Percentiles rank a stretch among this genome's conserved stretches.
phyloP scores from a whole-genome alignment of 176 grass and related monocot genomes.

The Bothriochloa decipiens region DNA sequence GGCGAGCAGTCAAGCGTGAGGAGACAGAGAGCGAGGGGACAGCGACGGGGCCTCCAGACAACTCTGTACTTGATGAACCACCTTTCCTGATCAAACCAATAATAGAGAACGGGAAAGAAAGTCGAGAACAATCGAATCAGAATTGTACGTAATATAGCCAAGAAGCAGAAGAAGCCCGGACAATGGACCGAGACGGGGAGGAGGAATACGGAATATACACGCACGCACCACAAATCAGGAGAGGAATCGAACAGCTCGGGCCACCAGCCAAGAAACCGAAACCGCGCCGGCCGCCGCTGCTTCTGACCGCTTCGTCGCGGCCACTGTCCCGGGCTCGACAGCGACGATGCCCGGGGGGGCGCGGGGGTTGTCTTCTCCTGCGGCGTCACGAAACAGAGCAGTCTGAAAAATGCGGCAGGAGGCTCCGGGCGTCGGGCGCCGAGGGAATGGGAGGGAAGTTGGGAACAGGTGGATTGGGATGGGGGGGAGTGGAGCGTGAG shows the following conservation, averaged over 20 bases:
- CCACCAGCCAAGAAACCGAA: background rate
- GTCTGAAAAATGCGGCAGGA: background rate
- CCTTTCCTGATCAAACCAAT: conserved; percentile 7
- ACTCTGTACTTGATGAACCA: background rate
- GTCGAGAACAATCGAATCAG: background rate
- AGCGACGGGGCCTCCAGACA: background rate
- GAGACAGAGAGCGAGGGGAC: background rate
- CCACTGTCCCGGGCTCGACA: background rate
- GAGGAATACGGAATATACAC: background rate
- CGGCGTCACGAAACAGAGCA: background rate
- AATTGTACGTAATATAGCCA: background rate
- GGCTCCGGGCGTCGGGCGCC: background rate
- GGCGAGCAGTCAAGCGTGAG: background rate
- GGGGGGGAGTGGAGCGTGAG: background rate
- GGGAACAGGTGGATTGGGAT: background rate
- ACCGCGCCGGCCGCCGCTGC: conserved; percentile 1
- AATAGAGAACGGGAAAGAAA: background rate
- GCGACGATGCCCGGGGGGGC: background rate
- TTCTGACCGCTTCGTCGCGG: background rate
- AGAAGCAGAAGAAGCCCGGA: background rate
- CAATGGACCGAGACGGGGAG: background rate
- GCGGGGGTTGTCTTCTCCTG: background rate
- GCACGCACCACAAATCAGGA: background rate
- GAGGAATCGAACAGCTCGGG: background rate
- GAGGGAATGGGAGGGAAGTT: background rate